Conservation (phyloP, 306 rosid species). For the Corylus americana region DNA sequence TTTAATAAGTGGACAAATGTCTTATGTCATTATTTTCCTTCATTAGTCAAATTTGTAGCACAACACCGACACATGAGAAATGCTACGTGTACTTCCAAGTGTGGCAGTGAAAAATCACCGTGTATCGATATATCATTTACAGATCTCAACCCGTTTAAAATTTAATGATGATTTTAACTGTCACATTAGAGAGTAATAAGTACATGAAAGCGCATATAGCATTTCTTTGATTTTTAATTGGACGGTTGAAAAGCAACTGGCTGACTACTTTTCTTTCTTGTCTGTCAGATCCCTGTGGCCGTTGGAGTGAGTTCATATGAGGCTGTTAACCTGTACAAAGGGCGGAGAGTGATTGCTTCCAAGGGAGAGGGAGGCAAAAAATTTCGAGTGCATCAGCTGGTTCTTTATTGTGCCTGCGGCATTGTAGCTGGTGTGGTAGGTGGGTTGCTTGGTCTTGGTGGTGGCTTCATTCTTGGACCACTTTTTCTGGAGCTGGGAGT, state of each 20-base stretch:
- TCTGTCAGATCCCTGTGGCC: slow-evolving; percentile 67
- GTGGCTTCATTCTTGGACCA: slow-evolving; percentile 94
- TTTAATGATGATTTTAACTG: no score
- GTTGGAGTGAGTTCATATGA: slow-evolving; percentile 69
- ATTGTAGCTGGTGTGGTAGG: slow-evolving; percentile 81
- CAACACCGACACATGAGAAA: not conserved
- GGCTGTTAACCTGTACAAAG: slow-evolving; percentile 68
- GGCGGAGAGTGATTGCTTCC: slow-evolving; percentile 64
- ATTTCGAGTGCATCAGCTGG: slow-evolving; percentile 50
- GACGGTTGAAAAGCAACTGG: not conserved
- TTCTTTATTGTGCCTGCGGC: slow-evolving; percentile 58
- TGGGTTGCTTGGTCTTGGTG: slow-evolving; percentile 93
- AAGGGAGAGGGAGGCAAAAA: slow-evolving; percentile 46
- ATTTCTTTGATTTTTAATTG: no score
- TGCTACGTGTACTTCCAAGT: no score
- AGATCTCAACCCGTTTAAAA: no score
- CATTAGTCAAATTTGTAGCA: not conserved
- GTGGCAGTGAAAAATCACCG: no score
- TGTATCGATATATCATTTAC: no score
- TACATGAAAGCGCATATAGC: no score
- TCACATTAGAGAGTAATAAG: no score
- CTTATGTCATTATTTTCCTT: not conserved
- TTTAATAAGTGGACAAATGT: not conserved
- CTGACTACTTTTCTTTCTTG: not conserved
- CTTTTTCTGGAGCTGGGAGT: slow-evolving; percentile 85